Conservation (phyloP, 2,329 filamentous ascomycete genomes). For the Pseudogymnoascus sp. region DNA sequence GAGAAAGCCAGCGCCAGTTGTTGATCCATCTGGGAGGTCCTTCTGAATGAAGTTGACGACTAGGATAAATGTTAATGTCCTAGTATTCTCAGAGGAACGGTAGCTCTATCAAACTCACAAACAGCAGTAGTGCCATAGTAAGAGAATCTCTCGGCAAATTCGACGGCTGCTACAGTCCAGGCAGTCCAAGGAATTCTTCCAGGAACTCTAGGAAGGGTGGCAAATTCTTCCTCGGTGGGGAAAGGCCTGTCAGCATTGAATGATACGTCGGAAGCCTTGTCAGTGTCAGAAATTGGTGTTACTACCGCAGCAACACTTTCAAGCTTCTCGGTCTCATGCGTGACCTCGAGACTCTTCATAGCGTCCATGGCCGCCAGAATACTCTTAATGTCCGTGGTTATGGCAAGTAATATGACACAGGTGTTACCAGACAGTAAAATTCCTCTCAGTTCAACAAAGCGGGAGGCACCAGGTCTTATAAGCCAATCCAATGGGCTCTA, state of each 20-base stretch:
- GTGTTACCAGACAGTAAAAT: neutral
- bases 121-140: slow-evolving; percentile 65
- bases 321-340: slow-evolving; percentile 11
- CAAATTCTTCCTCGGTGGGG: slow-evolving; percentile 53
- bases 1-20: slow-evolving; percentile 36
- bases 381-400: neutral
- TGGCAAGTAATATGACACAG: neutral
- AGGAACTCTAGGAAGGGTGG: slow-evolving; percentile 51
- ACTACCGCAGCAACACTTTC: neutral
- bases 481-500: neutral
- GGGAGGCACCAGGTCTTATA: neutral
- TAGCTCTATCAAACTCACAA: slow-evolving; percentile 36
- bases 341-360: slow-evolving; percentile 13
- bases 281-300: neutral
- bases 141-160: slow-evolving; percentile 66
- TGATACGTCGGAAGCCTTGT: slow-evolving; percentile 8
- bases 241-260: slow-evolving; percentile 8
- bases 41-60: slow-evolving; percentile 8
- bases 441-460: neutral
- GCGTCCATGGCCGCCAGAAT: slow-evolving; percentile 10
- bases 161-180: slow-evolving; percentile 62
- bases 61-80: slow-evolving; percentile 2
- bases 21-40: slow-evolving; percentile 11
- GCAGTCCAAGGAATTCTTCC: slow-evolving; percentile 55
- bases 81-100: slow-evolving; percentile 12